These are phyloP conservation scores for Ceratocystis cacaofunesta DNA, from an alignment of 2,329 filamentous ascomycete species.

Conservation along the genomic window DNA sequence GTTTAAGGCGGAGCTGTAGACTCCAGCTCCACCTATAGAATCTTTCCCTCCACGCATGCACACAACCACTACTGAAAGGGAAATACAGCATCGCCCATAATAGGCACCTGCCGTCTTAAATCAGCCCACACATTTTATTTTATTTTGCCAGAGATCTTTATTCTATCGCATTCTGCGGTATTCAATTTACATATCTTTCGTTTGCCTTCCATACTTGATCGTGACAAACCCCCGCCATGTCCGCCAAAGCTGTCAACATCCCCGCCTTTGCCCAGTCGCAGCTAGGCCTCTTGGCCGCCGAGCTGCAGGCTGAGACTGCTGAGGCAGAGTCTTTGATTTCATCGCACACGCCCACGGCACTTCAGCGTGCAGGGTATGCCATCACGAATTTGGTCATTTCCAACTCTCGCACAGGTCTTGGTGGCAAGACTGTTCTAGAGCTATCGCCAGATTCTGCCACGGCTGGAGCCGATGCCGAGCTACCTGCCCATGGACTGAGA, in stretches of 20 bases:
- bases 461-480: constrained; percentile 29
- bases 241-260: constrained; percentile 40
- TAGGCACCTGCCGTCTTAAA: neutral
- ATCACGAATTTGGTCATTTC: constrained; percentile 59
- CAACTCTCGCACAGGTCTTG: constrained; percentile 73
- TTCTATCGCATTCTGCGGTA: neutral
- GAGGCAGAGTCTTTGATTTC: constrained; percentile 55
- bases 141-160: neutral
- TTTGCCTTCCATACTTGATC: neutral
- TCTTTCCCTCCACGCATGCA: neutral
- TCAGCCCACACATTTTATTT: neutral
- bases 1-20: constrained; percentile 9
- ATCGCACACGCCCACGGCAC: constrained; percentile 49
- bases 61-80: neutral
- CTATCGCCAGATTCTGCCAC: constrained; percentile 60
- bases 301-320: constrained; percentile 56
- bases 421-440: constrained; percentile 80
- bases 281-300: constrained; percentile 52
- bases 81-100: neutral
- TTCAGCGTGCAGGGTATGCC: constrained; percentile 65
- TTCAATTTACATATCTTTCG: neutral
- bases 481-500: constrained; percentile 62
- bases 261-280: constrained; percentile 56
- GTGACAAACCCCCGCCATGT: constrained; percentile 22
- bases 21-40: neutral